phyloP scores from a whole-genome alignment of 2,329 filamentous ascomycete genomes.

The Calonectria fujianensis region DNA sequence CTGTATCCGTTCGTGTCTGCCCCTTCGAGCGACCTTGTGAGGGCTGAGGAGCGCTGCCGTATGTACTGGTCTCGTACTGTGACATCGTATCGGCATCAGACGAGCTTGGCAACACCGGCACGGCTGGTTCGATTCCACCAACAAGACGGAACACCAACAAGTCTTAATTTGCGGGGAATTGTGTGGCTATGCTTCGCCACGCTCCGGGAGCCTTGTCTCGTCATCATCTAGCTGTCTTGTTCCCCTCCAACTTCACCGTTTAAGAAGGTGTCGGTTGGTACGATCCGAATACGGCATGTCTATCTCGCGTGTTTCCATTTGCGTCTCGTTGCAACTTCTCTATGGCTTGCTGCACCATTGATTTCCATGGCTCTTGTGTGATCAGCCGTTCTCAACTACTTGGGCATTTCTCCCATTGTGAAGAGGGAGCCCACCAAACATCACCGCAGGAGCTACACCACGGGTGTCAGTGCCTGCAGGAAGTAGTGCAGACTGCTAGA shows the following conservation, averaged over 20 bases:
- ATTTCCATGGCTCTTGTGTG: not conserved
- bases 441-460: not conserved
- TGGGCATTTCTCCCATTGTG: not conserved
- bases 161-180: conserved; percentile 30
- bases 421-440: not conserved
- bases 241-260: conserved; percentile 12
- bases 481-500: not conserved
- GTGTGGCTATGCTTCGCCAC: conserved; percentile 56
- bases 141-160: conserved; percentile 19
- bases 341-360: not conserved
- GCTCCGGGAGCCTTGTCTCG: conserved; percentile 45
- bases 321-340: not conserved
- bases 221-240: conserved; percentile 39
- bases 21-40: not conserved
- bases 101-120: conserved; percentile 18
- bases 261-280: not conserved
- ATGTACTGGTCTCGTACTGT: conserved; percentile 1
- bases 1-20: conserved; percentile 9
- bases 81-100: conserved; percentile 19
- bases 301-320: conserved; percentile 25
- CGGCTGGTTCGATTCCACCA: conserved; percentile 21
- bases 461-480: not conserved
- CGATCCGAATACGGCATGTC: conserved; percentile 11
- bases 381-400: not conserved
- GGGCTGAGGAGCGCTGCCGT: not conserved